Base-by-base conservation (phyloP, 371 early-diverging fungal species). In the Blakeslea trispora region DNA sequence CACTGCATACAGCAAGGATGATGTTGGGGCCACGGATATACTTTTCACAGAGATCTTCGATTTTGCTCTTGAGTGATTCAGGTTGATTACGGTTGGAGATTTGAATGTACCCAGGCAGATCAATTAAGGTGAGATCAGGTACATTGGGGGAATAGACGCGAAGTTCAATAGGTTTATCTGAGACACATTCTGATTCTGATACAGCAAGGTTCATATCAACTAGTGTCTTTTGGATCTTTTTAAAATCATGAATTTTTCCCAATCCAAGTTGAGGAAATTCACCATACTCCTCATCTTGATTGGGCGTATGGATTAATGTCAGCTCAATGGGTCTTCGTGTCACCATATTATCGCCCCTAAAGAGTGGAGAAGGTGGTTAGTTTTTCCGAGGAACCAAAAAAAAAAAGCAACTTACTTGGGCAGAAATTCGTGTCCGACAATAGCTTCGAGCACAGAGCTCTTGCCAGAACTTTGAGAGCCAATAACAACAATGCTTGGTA, bases 391-490 rank as follows among this genome's bases (percentile, higher is more conserved):
- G 13, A 15, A 31, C 14, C 11, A 44, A 46, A 6, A 3, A 1
- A 24, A n/a, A 35, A 15, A 35, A 70, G 5, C 7, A 5, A 28
- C 83, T 67, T 84, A 94, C 92, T 98, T 98, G 73, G 99, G 99
- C 54, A 99, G 72, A 57, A 99, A 96, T 69, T 97, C 96, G 54
- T 92, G 92, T 17, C 99, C 98, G 6, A 99, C 96, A 66, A 99
- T 95, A n/a, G 97, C 94, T 71, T 99, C 99, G 21, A 99, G 74
- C 3, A 99, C 98, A 1, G 98, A 97, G 62, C 95, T 95, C 73
- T 99, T 99, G 43, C 99, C 99, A 13, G 94, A 92, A 70, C 96
- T 95, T 70, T 99, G 99, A 11, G 95, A 91, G 1, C 99, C 99
- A 61, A 99, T 85, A 5, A 98, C 99, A 28, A 99, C 98, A 56